These are phyloP conservation scores for Colletotrichum chrysophilum DNA, from an alignment of 2,329 filamentous ascomycete species.

Conservation along the genomic window DNA sequence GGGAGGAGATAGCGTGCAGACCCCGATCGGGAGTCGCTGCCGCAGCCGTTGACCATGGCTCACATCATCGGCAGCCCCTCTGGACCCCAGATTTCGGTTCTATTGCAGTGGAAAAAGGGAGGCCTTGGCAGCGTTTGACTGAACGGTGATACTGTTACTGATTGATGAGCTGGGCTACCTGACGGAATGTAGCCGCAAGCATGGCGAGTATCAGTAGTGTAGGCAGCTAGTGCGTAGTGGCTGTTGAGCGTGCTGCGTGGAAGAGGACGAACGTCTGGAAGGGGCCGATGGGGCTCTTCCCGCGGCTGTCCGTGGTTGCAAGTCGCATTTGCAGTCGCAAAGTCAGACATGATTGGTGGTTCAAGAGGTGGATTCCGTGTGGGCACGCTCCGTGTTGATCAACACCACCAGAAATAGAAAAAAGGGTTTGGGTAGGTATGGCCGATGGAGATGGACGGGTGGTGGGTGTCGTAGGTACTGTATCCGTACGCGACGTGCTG, in stretches of 20 bases:
- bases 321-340: not conserved
- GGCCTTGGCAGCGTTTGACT: conserved; percentile 16
- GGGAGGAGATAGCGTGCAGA: not conserved
- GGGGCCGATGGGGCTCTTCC: not conserved
- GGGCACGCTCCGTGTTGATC: not conserved
- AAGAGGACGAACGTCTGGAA: not conserved
- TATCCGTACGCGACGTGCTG: not conserved
- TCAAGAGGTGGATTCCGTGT: not conserved
- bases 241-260: not conserved
- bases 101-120: not conserved
- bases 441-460: not conserved
- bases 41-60: conserved; percentile 5
- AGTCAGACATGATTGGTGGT: not conserved
- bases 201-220: not conserved
- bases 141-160: conserved; percentile 9
- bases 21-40: conserved; percentile 8
- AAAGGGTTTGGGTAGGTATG: not conserved
- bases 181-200: not conserved
- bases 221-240: not conserved
- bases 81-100: not conserved
- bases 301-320: not conserved
- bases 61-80: not conserved
- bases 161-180: conserved; percentile 12
- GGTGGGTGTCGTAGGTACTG: not conserved
- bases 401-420: not conserved